phyloP scores from a whole-genome alignment of 2,329 filamentous ascomycete genomes.

The Beauveria sp. region DNA sequence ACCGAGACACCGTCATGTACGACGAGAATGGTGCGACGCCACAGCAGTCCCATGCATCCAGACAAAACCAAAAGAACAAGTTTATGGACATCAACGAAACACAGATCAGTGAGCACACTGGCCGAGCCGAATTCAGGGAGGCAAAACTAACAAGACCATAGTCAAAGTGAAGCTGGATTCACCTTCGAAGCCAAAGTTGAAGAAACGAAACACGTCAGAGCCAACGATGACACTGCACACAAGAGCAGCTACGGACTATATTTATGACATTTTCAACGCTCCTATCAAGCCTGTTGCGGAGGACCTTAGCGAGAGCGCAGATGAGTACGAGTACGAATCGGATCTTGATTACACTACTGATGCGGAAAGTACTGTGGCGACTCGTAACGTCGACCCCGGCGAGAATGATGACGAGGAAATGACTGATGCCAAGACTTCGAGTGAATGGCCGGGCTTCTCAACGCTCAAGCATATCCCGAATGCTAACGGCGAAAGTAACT shows the following conservation, averaged over 20 bases:
- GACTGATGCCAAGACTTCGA: slow-evolving; percentile 56
- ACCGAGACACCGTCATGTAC: slow-evolving; percentile 28
- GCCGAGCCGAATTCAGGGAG: not conserved
- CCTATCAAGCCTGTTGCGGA: slow-evolving; percentile 37
- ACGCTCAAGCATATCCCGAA: slow-evolving; percentile 61
- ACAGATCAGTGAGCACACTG: slow-evolving; percentile 66
- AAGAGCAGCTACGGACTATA: slow-evolving; percentile 89
- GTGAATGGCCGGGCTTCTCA: slow-evolving; percentile 86
- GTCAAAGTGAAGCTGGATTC: slow-evolving; percentile 93
- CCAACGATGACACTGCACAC: slow-evolving; percentile 99
- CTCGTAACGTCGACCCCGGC: slow-evolving; percentile 45
- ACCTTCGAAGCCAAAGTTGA: slow-evolving; percentile 75
- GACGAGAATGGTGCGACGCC: slow-evolving; percentile 54
- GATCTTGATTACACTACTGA: slow-evolving; percentile 76
- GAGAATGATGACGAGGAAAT: slow-evolving; percentile 41
- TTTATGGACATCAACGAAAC: slow-evolving; percentile 82
- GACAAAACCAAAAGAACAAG: slow-evolving; percentile 62
- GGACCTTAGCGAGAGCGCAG: slow-evolving; percentile 36
- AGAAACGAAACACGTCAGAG: slow-evolving; percentile 66
- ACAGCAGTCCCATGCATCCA: slow-evolving; percentile 35
- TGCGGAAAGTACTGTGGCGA: slow-evolving; percentile 73
- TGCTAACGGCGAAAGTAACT: slow-evolving; percentile 23
- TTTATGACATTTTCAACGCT: slow-evolving; percentile 94
- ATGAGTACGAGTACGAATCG: slow-evolving; percentile 63
- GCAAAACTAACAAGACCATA: slow-evolving; percentile 32